Base-by-base conservation (phyloP, 129 eudicot genomes). In the Heracleum sosnowskyi region DNA sequence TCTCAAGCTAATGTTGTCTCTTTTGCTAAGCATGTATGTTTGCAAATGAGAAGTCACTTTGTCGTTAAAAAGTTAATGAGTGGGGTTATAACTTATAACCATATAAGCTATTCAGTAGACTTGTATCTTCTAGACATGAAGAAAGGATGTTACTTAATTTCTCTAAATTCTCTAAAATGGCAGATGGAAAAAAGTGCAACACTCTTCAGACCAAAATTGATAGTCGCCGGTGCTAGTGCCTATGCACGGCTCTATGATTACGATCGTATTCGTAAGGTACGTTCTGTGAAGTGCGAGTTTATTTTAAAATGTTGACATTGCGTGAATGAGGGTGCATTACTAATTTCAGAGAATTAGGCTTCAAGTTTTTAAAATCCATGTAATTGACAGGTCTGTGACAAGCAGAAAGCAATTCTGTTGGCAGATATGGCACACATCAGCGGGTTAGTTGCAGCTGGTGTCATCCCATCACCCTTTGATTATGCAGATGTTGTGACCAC, bases 211-310 rank as follows among this genome's bases (percentile, higher is more conserved):
- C 99, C 99, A 36, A 96, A 96, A 53, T n/a, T 92, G 51, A 96
- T 96, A 49, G 95, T 96, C 72, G 99, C 99, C 71, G 99, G 97
- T 82, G 99, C 97, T 37, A 93, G 99, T 92, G 99, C 99, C 68
- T 95, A 95, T 78, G 89, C 99, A 29, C 91, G 99, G 31, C 91
- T 96, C 73, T 96, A 96, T 69, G 99, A 96, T 81, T 96, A 96
- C 70, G 97, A 79, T 33, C 97, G 97, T 73, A 90, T 96, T 51
- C 88, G 99, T 62, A 87, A 92, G 90, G 98, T 88, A 72, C 75
- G 11, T 18, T 73, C 63, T 55, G 10, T 33, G 44, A 35, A 37
- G 57, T 49, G 26, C 39, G 33, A 45, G 37, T 64, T 64, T 45
- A 66, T 26, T 28, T 11, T 49, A 12, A 24, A 26, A 16, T 74